phyloP scores from a whole-genome alignment of 2,329 filamentous ascomycete species.

The Aureobasidium sp. region DNA sequence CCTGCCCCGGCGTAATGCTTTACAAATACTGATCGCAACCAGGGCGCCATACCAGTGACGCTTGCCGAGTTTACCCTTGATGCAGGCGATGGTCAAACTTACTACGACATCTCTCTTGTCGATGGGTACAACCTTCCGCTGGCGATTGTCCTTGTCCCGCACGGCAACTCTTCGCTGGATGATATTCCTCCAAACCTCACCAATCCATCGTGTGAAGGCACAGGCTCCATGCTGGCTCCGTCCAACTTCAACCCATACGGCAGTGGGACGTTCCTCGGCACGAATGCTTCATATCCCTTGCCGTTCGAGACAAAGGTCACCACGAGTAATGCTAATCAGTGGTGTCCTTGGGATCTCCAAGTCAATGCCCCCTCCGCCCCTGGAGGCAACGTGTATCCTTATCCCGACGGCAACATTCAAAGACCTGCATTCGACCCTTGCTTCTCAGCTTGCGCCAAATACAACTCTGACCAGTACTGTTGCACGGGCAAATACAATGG shows the following conservation, averaged over 20 bases:
- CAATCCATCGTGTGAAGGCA: constrained; percentile 70
- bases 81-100: constrained; percentile 61
- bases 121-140: constrained; percentile 78
- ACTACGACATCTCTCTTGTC: constrained; percentile 79
- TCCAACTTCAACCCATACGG: constrained; percentile 43
- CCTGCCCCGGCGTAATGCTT: constrained; percentile 17
- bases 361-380: constrained; percentile 61
- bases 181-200: constrained; percentile 67
- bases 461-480: constrained; percentile 61
- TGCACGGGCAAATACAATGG: constrained; percentile 64
- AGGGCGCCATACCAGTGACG: constrained; percentile 68
- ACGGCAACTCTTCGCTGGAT: constrained; percentile 53
- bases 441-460: constrained; percentile 67
- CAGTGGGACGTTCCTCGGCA: constrained; percentile 50
- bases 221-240: constrained; percentile 50
- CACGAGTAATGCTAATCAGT: constrained; percentile 51
- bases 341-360: constrained; percentile 79
- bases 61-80: constrained; percentile 75
- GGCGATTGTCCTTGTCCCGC: constrained; percentile 46
- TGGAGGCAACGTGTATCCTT: constrained; percentile 70
- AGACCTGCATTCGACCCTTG: constrained; percentile 71
- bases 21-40: constrained; percentile 13
- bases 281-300: constrained; percentile 59
- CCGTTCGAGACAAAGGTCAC: constrained; percentile 58
- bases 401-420: constrained; percentile 67